Conservation (phyloP, 768 basidiomycete species). For the Boletus vermiculosoides region DNA sequence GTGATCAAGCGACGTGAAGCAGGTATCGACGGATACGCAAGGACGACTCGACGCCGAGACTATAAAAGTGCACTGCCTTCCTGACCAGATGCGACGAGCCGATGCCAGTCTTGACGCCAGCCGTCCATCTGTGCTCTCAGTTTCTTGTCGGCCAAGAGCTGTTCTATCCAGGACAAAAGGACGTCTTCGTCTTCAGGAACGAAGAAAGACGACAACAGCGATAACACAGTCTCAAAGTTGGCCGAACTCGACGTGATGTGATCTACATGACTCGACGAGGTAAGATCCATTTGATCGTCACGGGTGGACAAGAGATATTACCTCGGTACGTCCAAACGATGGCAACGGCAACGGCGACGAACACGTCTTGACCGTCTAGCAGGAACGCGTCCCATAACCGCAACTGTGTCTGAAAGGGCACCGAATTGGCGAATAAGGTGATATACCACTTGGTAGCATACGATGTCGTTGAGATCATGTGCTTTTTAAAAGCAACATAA, state of each 20-base stretch:
- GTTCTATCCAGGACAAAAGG: conserved; percentile 78
- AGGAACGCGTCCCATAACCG: conserved; percentile 94
- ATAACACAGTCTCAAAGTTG: conserved; percentile 89
- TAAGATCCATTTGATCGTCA: conserved; percentile 4
- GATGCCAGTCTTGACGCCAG: conserved; percentile 84
- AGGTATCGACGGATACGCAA: not conserved
- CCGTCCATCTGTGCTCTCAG: conserved; percentile 62
- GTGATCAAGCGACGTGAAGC: conserved; percentile 7
- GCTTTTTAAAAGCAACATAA: conserved; percentile 78
- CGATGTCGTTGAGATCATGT: conserved; percentile 89
- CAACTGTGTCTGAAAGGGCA: conserved; percentile 93
- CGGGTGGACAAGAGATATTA: conserved; percentile 34
- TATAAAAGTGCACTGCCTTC: conserved; percentile 61
- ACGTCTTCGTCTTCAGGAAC: conserved; percentile 87
- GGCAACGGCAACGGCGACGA: conserved; percentile 80
- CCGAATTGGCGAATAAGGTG: conserved; percentile 91
- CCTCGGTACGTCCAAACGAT: conserved; percentile 92
- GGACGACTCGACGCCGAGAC: not conserved
- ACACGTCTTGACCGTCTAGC: conserved; percentile 86
- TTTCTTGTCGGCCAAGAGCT: conserved; percentile 58
- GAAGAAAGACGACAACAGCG: conserved; percentile 90
- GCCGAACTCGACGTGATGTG: conserved; percentile 78
- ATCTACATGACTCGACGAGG: conserved; percentile 44
- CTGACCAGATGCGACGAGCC: conserved; percentile 62
- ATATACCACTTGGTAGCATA: conserved; percentile 99